Evolutionary conservation across 139 green algal species (phyloP).

Genomic region (Picochlorum sp.): DNA sequence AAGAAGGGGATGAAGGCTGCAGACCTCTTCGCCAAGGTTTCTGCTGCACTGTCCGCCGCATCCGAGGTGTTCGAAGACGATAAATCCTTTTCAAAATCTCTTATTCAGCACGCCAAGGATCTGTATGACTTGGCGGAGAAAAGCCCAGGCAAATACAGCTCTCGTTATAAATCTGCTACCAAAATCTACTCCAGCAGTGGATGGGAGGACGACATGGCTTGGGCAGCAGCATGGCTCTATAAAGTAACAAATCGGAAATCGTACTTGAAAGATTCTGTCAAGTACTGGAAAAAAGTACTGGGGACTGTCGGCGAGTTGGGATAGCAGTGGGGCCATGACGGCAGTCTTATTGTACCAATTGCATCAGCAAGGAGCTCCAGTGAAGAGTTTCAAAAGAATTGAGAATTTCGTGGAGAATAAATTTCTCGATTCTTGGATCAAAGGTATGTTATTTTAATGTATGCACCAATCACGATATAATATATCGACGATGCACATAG

Average conservation of each 20-base stretch:
- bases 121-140: slow-evolving; percentile 34
- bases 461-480: neutral
- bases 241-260: slow-evolving; percentile 11
- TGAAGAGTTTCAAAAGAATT: neutral
- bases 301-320: slow-evolving; percentile 5
- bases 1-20: slow-evolving; percentile 3
- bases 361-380: slow-evolving; percentile 1
- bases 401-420: slow-evolving; percentile 6
- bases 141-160: slow-evolving; percentile 37
- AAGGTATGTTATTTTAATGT: neutral
- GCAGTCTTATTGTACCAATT: slow-evolving; percentile 2
- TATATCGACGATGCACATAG: too few relatives aligned
- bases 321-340: slow-evolving; percentile 5
- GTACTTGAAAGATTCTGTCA: slow-evolving; percentile 8
- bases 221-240: slow-evolving; percentile 42
- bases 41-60: slow-evolving; percentile 13
- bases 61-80: slow-evolving; percentile 10
- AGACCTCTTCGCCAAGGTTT: slow-evolving; percentile 17
- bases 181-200: slow-evolving; percentile 18
- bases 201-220: slow-evolving; percentile 42
- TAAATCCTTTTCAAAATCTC: slow-evolving; percentile 17
- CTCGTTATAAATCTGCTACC: slow-evolving; percentile 20
- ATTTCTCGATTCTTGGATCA: slow-evolving; percentile 2
- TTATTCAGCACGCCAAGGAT: slow-evolving; percentile 33
- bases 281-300: slow-evolving; percentile 15